Evolutionary conservation across 108 stramenopile species (phyloP).

Genomic region (Parietichytrium sp.): DNA sequence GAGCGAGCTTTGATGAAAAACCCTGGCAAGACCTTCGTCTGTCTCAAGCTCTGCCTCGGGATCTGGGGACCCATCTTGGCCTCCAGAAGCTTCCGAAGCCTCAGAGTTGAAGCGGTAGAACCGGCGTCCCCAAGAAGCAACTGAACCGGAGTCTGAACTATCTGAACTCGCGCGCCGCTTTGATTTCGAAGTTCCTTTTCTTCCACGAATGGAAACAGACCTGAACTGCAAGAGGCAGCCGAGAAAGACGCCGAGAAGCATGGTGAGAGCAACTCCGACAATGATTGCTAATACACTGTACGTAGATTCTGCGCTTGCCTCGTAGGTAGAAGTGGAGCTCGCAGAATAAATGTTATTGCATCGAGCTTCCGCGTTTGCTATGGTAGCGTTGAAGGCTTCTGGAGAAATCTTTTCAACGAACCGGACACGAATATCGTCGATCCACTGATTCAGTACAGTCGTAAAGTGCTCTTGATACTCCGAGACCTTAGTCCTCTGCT

Average conservation of each 20-base stretch:
- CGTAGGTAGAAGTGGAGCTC: background rate
- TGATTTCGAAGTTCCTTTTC: background rate
- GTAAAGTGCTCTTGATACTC: slow-evolving; percentile 18
- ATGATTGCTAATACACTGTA: slow-evolving; percentile 8
- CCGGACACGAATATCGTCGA: background rate
- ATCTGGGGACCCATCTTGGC: no score
- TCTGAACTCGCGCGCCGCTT: background rate
- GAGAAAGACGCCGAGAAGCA: background rate
- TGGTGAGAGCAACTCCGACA: background rate
- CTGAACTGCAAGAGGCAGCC: background rate
- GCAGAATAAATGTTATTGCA: background rate
- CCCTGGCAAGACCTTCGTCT: no score
- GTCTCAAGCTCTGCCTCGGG: no score
- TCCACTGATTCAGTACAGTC: background rate
- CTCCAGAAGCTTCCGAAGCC: no score
- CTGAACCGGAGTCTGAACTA: background rate
- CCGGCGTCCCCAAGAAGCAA: background rate
- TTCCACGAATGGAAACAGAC: background rate
- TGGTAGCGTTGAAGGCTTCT: background rate
- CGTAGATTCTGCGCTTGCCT: background rate
- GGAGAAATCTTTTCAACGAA: background rate
- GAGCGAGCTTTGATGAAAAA: no score
- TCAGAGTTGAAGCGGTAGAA: background rate
- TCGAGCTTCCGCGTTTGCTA: background rate
- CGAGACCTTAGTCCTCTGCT: background rate